Evolutionary conservation across 352 stramenopile genomes (phyloP), one percentile per base, ranked within the genome.

Genomic region (Pythium dissimile): DNA sequence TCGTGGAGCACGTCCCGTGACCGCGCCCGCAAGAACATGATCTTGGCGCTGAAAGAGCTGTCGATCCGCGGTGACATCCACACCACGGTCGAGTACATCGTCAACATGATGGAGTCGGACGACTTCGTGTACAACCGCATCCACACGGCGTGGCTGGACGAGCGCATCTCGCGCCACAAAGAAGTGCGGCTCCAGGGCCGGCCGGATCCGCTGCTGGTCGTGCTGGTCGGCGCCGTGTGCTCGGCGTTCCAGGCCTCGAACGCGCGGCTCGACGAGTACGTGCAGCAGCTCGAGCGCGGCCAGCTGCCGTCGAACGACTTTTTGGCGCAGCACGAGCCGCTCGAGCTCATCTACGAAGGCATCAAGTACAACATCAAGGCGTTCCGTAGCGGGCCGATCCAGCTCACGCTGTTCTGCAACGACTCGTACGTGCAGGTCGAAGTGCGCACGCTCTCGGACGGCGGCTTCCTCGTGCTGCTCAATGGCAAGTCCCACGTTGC

Each of bases 31-130:
- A 99, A 99, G 83, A 98, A 98, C 63, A 96, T 99, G 71, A 97
- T 99, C 5, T 71, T 99, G 26, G 97, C 96, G 26, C 79, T 99
- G 15, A 99, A 99, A 71, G 97, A 99, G 73, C 76, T 99, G 9
- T 98, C 89, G 30, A 99, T 99, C 68, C 94, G 98, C 53, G 98
- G 98, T 60, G 97, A 99, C 66, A 99, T 99, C 75, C 97, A 98
- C 66, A 99, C 97, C 26, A 99, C 97, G 0, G 90, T 99, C 35
- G 97, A 99, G 78, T 99, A 99, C 74, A 98, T 99, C 56, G 94
- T 97, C 16, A 97, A 98, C 69, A 91, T 99, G 74, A 98, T 99
- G 74, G 91, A 99, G 74, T 92, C 96, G 24, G 89, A 98, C 38
- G 97, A 99, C 74, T 99, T 99, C 74, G 92, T 98, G 54, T 77